Base-by-base conservation (phyloP, 139 green algal species). In the Tetraselmis striata region DNA sequence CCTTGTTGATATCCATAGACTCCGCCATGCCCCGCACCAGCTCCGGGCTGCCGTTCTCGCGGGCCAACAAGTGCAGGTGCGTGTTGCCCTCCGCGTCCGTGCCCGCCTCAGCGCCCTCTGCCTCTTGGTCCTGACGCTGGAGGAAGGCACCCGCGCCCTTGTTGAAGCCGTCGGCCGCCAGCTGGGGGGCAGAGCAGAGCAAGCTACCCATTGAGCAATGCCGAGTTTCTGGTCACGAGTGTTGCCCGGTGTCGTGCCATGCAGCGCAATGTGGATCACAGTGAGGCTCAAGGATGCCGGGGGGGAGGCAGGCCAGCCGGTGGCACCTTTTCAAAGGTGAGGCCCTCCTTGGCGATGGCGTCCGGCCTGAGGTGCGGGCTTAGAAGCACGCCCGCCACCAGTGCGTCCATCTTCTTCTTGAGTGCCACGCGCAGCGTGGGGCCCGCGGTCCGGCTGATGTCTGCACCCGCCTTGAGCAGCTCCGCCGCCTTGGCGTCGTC, bases 81-180 rank as follows among this genome's bases (percentile, higher is more conserved):
- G 82, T 90, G 82, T 86, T 90, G 79, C 84, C 82, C 1, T 78
- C 78, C 1, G 32, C 75, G 77, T 91, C 87, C 84, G 77, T 83
- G 75, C 79, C 32, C 0, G 32, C 30, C 23, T 79, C 23, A 18
- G 45, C 45, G 11, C 18, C 45, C 45, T 67, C 45, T 18, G 45
- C 45, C 11, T 67, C 45, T 18, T 67, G 45, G 11, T 5, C 45
- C 18, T 67, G 45, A 67, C 45, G 45, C 45, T 67, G 45, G 11
- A 67, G 11, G 18, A 67, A 67, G 45, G 45, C 45, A 18, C 45
- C 45, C 18, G 45, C 45, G 11, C 11, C 45, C 45, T 67, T 67
- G 45, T 67, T 67, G 45, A 67, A 67, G 45, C 45, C 45, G 45
- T 67, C 45, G 11, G 45, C 18, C 5, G 45, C 45, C 11, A 67